Conservation (phyloP, 1,284 basidiomycete species). For the Ganoderma lingzhi region DNA sequence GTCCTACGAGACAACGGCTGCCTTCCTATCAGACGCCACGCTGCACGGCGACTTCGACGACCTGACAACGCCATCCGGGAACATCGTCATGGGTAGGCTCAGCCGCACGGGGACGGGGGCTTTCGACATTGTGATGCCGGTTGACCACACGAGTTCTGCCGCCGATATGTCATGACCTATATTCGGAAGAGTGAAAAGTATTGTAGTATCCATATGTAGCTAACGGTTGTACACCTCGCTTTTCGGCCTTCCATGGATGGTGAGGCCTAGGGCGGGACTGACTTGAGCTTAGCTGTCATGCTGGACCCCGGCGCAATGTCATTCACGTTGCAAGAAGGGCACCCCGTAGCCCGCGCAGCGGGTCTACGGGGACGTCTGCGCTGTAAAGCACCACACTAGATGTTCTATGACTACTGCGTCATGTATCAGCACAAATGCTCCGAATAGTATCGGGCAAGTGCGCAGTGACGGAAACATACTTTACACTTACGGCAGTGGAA, state of each 20-base stretch:
- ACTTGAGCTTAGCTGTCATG: constrained; percentile 10
- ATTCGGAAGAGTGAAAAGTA: constrained; percentile 28
- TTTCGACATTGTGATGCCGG: constrained; percentile 82
- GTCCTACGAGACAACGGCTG: constrained; percentile 97
- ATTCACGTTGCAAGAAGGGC: neutral
- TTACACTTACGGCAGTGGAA: constrained; percentile 10
- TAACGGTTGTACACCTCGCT: constrained; percentile 11
- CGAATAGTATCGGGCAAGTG: constrained; percentile 8
- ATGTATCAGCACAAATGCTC: constrained; percentile 16
- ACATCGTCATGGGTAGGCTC: constrained; percentile 90
- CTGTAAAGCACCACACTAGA: constrained; percentile 16
- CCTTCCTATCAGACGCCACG: constrained; percentile 94
- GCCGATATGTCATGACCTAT: constrained; percentile 26
- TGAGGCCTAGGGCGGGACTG: neutral
- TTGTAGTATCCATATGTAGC: constrained; percentile 30
- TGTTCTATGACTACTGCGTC: constrained; percentile 4
- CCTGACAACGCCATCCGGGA: constrained; percentile 87
- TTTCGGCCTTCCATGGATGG: constrained; percentile 19
- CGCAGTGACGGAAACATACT: constrained; percentile 12
- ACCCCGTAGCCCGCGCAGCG: neutral
- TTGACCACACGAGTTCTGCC: constrained; percentile 36
- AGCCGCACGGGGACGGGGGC: constrained; percentile 88
- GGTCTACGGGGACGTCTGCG: neutral
- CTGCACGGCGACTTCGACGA: constrained; percentile 96
- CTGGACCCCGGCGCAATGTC: constrained; percentile 18